These are phyloP conservation scores for Mortierella claussenii DNA, from an alignment of 192 early-diverging fungal genomes.

Conservation along the genomic window DNA sequence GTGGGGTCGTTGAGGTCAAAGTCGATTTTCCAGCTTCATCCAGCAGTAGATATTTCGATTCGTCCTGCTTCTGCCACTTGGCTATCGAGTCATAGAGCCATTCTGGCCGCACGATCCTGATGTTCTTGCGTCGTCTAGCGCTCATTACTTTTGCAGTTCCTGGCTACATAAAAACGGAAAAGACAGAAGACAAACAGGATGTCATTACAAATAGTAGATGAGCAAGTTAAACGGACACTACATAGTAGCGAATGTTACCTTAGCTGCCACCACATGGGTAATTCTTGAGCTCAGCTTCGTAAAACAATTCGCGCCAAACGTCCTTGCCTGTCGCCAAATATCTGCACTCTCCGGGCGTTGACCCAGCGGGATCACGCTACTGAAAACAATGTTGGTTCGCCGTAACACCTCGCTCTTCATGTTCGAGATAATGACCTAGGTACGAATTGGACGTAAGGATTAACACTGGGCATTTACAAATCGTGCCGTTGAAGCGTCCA, in stretches of 20 bases:
- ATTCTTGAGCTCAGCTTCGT: slow-evolving; percentile 66
- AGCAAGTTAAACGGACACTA: background rate
- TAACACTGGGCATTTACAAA: too few species aligned
- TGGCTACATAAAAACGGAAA: slow-evolving; percentile 49
- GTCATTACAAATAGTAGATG: too few species aligned
- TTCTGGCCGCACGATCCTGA: slow-evolving; percentile 66
- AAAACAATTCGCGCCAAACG: slow-evolving; percentile 87
- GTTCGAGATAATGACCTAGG: slow-evolving; percentile 63
- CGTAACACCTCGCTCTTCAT: slow-evolving; percentile 73
- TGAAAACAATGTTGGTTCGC: slow-evolving; percentile 81
- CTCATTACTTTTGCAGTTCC: slow-evolving; percentile 82
- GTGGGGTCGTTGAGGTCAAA: slow-evolving; percentile 26
- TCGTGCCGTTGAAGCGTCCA: too few species aligned
- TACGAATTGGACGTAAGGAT: background rate
- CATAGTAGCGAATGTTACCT: slow-evolving; percentile 58
- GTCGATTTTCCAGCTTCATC: slow-evolving; percentile 14
- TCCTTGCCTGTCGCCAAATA: slow-evolving; percentile 80
- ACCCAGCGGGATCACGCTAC: slow-evolving; percentile 80
- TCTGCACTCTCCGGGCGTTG: slow-evolving; percentile 73
- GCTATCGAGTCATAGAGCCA: slow-evolving; percentile 80
- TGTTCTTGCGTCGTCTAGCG: slow-evolving; percentile 59
- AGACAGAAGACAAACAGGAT: too few species aligned
- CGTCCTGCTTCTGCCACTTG: slow-evolving; percentile 77
- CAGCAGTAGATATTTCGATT: slow-evolving; percentile 67
- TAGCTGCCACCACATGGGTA: slow-evolving; percentile 91